phyloP scores from a whole-genome alignment of 2,329 filamentous ascomycete genomes.

The Dothiorella sarmentorum region DNA sequence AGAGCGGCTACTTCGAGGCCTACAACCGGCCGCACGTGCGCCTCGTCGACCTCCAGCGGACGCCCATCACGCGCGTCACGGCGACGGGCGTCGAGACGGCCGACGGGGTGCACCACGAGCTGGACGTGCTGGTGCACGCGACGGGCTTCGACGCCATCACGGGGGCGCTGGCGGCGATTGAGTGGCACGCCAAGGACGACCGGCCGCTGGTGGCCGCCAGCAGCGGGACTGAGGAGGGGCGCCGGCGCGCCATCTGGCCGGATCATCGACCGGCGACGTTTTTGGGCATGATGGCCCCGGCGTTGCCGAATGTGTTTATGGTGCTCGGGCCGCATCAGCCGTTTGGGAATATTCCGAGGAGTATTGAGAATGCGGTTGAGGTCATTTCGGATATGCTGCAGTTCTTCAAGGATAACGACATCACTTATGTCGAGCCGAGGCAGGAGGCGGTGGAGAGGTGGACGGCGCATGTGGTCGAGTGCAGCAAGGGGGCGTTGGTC shows the following conservation, averaged over 20 bases:
- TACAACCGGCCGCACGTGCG: conserved; percentile 41
- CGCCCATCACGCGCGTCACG: conserved; percentile 43
- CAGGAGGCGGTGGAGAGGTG: conserved; percentile 40
- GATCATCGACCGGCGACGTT: conserved; percentile 26
- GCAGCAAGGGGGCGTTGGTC: conserved; percentile 43
- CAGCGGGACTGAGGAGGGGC: conserved; percentile 20
- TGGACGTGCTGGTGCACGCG: conserved; percentile 39
- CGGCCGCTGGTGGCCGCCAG: conserved; percentile 25
- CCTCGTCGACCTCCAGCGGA: conserved; percentile 35
- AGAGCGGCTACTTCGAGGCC: conserved; percentile 31
- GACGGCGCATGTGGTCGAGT: conserved; percentile 50
- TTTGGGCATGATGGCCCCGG: conserved; percentile 27
- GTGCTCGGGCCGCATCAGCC: conserved; percentile 45
- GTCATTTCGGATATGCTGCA: conserved; percentile 38
- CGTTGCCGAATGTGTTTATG: conserved; percentile 38
- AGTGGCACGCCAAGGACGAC: conserved; percentile 26
- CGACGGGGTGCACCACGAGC: conserved; percentile 45
- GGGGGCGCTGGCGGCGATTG: conserved; percentile 24
- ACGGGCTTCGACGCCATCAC: conserved; percentile 32
- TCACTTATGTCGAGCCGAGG: conserved; percentile 42
- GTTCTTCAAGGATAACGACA: conserved; percentile 31
- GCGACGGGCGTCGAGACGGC: conserved; percentile 45
- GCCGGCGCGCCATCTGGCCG: conserved; percentile 24
- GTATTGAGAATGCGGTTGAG: conserved; percentile 43
- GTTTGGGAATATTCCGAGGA: conserved; percentile 44